Base-by-base conservation (phyloP, 2,329 filamentous ascomycete genomes). In the Alternaria arborescens region DNA sequence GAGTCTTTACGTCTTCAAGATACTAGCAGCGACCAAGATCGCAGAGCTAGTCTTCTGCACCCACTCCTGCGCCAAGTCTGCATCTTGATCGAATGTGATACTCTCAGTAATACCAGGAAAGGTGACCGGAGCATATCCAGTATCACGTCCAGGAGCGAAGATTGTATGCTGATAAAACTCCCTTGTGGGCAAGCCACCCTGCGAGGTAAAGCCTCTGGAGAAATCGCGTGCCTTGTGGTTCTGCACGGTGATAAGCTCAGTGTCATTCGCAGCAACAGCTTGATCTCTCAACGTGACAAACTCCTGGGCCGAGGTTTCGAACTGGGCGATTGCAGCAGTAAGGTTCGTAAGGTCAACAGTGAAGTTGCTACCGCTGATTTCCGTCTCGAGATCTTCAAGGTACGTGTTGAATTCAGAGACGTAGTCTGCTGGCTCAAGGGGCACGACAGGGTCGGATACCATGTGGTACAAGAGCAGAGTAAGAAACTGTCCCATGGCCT, bases 401-500 rank as follows among this genome's bases (percentile, higher is more conserved):
- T 82, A 82, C 5, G 65, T 71, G 4, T 71, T 71, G 32, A 82
- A 61, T 55, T 80, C 76, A 14, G 75, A 59, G 40, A 74, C 75
- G 65, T 81, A 82, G 64, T 74, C 77, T 10, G 71, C 71, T 4
- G 78, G 73, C 54, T 82, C 74, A 26, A 78, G 77, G 10, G 80
- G 80, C 18, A 82, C 68, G 26, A 80, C 64, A 0, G 75, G 66
- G 53, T 81, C 79, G 30, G 63, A 76, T 11, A 78, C 71, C 36
- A 82, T 69, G 61, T 81, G 79, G 62, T 82, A 82, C 4, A 78
- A 70, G 6, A 84, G 71, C 8, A 84, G 72, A 0, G 79, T 72
- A 3, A 82, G 67, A 57, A 79, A 82, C 57, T 84, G 82, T 6
- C 82, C 83, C 65, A 86, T 83, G 3, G 80, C 82, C 8, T 79